Percentiles rank a stretch among this genome's conserved stretches.
Evolutionary conservation across 2,329 filamentous ascomycete genomes (phyloP).

Genomic region (Arthrobotrys conoides): DNA sequence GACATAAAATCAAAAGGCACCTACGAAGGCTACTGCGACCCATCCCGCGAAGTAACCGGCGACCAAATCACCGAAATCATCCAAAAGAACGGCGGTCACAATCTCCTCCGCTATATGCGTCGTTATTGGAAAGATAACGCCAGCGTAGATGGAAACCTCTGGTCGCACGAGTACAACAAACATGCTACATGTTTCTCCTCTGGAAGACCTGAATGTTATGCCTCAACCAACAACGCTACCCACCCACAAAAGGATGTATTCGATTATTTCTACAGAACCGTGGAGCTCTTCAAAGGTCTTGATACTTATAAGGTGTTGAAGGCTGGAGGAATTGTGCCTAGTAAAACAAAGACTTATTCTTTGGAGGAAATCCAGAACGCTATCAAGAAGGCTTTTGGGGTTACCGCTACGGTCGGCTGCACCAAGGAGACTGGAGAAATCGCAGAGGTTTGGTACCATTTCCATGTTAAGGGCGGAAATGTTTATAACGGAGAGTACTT

Average conservation of each 20-base stretch:
- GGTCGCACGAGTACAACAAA: conserved; percentile 80
- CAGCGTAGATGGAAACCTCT: conserved; percentile 73
- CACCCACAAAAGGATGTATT: conserved; percentile 77
- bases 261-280: conserved; percentile 78
- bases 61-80: conserved; percentile 72
- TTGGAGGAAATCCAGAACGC: conserved; percentile 64
- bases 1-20: conserved; percentile 64
- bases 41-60: conserved; percentile 71
- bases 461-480: conserved; percentile 71
- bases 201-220: conserved; percentile 76
- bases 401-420: conserved; percentile 74
- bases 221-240: conserved; percentile 70
- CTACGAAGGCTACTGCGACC: conserved; percentile 73
- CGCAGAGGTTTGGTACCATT: conserved; percentile 76
- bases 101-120: conserved; percentile 73
- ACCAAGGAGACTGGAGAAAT: conserved; percentile 67
- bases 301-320: conserved; percentile 76
- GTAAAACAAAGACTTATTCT: conserved; percentile 66
- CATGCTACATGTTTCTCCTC: conserved; percentile 82
- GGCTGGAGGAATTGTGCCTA: conserved; percentile 77
- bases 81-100: conserved; percentile 69
- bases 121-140: conserved; percentile 74
- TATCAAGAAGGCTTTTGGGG: conserved; percentile 69
- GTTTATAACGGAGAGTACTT: conserved; percentile 62
- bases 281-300: conserved; percentile 76